phyloP scores from a whole-genome alignment of 2,329 filamentous ascomycete species.

The Claviceps cyperi region DNA sequence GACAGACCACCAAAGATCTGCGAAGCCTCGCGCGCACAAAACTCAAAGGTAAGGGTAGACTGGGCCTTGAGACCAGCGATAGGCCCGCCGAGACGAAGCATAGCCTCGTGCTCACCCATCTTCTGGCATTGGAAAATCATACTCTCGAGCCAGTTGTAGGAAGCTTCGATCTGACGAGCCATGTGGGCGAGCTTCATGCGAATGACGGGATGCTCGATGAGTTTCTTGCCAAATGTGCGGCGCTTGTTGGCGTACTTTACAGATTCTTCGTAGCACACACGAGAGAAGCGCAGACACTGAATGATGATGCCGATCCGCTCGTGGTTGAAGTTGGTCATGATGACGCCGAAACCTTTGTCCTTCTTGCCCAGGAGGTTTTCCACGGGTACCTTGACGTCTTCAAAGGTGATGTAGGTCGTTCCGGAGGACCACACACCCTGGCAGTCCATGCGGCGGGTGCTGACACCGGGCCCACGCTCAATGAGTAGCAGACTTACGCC shows the following conservation, averaged over 20 bases:
- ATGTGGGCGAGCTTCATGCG: slow-evolving; percentile 96
- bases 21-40: slow-evolving; percentile 87
- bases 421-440: slow-evolving; percentile 93
- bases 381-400: slow-evolving; percentile 98
- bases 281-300: slow-evolving; percentile 86
- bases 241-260: slow-evolving; percentile 97
- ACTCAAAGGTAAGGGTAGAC: slow-evolving; percentile 87
- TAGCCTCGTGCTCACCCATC: slow-evolving; percentile 91
- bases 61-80: slow-evolving; percentile 93
- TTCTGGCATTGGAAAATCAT: slow-evolving; percentile 82
- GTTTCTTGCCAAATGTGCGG: slow-evolving; percentile 86
- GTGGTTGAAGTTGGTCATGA: slow-evolving; percentile 99
- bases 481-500: slow-evolving; percentile 85
- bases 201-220: slow-evolving; percentile 94
- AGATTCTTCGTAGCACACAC: slow-evolving; percentile 93
- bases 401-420: slow-evolving; percentile 95
- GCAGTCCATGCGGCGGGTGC: slow-evolving; percentile 92
- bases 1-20: slow-evolving; percentile 95
- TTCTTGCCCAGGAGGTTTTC: slow-evolving; percentile 96
- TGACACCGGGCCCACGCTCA: slow-evolving; percentile 78
- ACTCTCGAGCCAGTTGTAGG: slow-evolving; percentile 94
- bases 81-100: slow-evolving; percentile 86
- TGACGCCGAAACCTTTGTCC: slow-evolving; percentile 95
- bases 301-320: slow-evolving; percentile 98
- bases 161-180: slow-evolving; percentile 93